These are phyloP conservation scores for Trichoderma oligosporum DNA, from an alignment of 2,329 filamentous ascomycete genomes.

Conservation along the genomic window DNA sequence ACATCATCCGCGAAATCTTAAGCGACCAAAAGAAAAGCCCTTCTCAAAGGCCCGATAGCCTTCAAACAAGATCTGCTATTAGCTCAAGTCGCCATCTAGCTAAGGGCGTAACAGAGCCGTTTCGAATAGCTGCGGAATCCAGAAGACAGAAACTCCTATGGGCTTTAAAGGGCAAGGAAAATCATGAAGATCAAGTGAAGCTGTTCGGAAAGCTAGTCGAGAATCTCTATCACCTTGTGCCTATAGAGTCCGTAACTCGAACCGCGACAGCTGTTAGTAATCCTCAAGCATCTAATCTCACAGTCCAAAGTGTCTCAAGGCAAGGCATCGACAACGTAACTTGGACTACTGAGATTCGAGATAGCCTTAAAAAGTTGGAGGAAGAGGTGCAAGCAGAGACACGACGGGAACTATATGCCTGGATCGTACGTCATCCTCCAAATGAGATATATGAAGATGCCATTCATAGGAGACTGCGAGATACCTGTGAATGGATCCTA, in stretches of 20 bases:
- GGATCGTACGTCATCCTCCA: slow-evolving; percentile 18
- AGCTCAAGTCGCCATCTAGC: neutral
- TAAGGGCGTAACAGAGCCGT: neutral
- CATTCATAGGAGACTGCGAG: slow-evolving; percentile 21
- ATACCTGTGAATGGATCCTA: slow-evolving; percentile 31
- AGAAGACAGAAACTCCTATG: slow-evolving; percentile 17
- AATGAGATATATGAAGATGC: slow-evolving; percentile 24
- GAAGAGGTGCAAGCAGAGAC: slow-evolving; percentile 3
- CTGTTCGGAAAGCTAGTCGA: slow-evolving; percentile 16
- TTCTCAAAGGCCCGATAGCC: neutral
- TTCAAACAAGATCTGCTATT: neutral
- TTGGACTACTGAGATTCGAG: neutral
- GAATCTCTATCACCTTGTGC: slow-evolving; percentile 18
- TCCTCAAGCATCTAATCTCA: neutral
- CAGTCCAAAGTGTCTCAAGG: neutral
- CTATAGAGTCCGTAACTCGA: neutral
- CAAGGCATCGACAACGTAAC: neutral
- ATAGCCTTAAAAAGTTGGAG: neutral
- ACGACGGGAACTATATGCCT: slow-evolving; percentile 20
- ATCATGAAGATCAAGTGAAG: slow-evolving; percentile 14
- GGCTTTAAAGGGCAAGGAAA: slow-evolving; percentile 20
- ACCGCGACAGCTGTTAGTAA: neutral
- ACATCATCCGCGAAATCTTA: slow-evolving; percentile 6
- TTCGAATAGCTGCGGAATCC: neutral
- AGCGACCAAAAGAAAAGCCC: neutral